Evolutionary conservation across 1,284 basidiomycete genomes (phyloP).

Genomic region (Apiotrichum mycotoxinovorans): DNA sequence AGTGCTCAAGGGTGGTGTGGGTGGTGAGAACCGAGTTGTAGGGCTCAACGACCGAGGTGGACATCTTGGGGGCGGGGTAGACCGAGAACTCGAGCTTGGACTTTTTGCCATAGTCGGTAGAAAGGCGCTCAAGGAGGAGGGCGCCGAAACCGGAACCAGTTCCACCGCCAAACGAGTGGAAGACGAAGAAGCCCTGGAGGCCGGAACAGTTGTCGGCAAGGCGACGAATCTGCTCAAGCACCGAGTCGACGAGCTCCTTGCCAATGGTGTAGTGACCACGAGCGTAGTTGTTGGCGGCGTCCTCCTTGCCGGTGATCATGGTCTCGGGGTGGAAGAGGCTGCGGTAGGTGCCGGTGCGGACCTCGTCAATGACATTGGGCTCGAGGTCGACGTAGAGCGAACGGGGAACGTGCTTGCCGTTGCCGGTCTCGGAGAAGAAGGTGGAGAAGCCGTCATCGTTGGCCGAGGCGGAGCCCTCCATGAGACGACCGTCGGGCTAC

Average conservation of each 20-base stretch:
- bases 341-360: slow-evolving; percentile 90
- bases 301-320: slow-evolving; percentile 98
- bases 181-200: slow-evolving; percentile 99
- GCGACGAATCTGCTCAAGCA: slow-evolving; percentile 93
- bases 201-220: slow-evolving; percentile 97
- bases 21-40: slow-evolving; percentile 99
- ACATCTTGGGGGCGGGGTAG: slow-evolving; percentile 90
- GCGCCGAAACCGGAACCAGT: slow-evolving; percentile 99
- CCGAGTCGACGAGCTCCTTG: slow-evolving; percentile 84
- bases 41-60: slow-evolving; percentile 96
- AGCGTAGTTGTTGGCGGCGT: slow-evolving; percentile 98
- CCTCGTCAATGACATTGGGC: slow-evolving; percentile 93
- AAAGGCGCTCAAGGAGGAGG: slow-evolving; percentile 90
- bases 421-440: slow-evolving; percentile 60
- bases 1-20: slow-evolving; percentile 98
- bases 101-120: slow-evolving; percentile 98
- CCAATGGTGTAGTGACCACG: slow-evolving; percentile 98
- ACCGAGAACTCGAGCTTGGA: slow-evolving; percentile 99
- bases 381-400: slow-evolving; percentile 97
- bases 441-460: slow-evolving; percentile 93
- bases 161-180: slow-evolving; percentile 99
- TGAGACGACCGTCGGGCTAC: slow-evolving; percentile 86
- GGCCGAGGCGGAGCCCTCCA: slow-evolving; percentile 66
- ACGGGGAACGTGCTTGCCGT: slow-evolving; percentile 95
- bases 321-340: slow-evolving; percentile 98